Conservation (phyloP, 2,329 filamentous ascomycete species). For the Tolypocladium tropicale region DNA sequence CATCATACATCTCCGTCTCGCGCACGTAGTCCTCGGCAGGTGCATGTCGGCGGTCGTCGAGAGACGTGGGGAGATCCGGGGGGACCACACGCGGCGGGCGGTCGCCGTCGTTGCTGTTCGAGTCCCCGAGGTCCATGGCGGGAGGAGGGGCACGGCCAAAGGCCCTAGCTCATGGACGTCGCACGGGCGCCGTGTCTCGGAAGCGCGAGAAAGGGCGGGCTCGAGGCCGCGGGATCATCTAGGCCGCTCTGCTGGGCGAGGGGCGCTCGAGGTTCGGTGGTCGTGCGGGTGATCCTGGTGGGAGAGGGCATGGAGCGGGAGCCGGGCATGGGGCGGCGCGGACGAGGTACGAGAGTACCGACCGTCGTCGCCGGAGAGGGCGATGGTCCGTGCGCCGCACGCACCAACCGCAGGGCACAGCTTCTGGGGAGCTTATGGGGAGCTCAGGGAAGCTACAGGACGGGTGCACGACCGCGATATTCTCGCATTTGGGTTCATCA, state of each 20-base stretch:
- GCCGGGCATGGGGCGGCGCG: neutral
- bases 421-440: too few species aligned
- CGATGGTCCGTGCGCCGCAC: constrained; percentile 5
- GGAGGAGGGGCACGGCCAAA: constrained; percentile 26
- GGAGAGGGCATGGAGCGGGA: neutral
- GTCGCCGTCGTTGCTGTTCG: constrained; percentile 24
- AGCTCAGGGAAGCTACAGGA: too few species aligned
- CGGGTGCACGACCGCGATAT: neutral
- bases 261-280: neutral
- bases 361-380: neutral
- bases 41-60: constrained; percentile 73
- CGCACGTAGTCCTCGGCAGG: constrained; percentile 51
- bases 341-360: constrained; percentile 1
- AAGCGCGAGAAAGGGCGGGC: neutral
- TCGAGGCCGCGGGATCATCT: neutral
- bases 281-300: neutral
- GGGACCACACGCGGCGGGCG: constrained; percentile 51
- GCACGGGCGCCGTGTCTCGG: neutral
- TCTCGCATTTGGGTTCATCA: neutral
- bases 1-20: constrained; percentile 97
- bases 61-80: constrained; percentile 76
- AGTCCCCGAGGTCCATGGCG: constrained; percentile 50
- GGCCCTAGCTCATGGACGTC: constrained; percentile 22
- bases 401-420: neutral
- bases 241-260: neutral